A percentile compares a stretch with the other conserved stretches of the same genome.
Conservation (phyloP, 2,329 filamentous ascomycete species). For the Clonostachys solani region DNA sequence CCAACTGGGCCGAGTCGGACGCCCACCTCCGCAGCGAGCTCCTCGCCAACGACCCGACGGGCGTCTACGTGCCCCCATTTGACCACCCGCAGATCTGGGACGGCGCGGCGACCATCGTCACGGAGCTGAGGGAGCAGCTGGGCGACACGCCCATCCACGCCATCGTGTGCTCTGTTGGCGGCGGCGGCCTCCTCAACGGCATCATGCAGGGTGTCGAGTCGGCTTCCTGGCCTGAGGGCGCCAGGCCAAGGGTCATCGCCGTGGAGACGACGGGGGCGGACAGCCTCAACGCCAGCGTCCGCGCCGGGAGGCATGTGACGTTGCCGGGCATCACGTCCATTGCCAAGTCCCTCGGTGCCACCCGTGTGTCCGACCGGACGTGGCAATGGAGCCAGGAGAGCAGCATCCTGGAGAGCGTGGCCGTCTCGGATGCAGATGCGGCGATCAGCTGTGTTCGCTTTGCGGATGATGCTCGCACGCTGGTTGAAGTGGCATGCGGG, state of each 20-base stretch:
- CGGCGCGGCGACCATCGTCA: conserved; percentile 56
- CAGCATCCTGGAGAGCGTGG: conserved; percentile 25
- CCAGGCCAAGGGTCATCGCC: conserved; percentile 58
- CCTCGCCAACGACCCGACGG: conserved; percentile 42
- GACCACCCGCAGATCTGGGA: conserved; percentile 66
- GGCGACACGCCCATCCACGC: conserved; percentile 53
- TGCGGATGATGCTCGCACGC: conserved; percentile 73
- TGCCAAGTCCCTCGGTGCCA: conserved; percentile 71
- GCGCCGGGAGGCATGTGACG: conserved; percentile 52
- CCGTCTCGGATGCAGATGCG: conserved; percentile 58
- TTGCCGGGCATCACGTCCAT: conserved; percentile 70
- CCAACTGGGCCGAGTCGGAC: conserved; percentile 67
- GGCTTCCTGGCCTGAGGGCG: conserved; percentile 9
- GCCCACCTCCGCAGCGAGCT: conserved; percentile 56
- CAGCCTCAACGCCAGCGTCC: conserved; percentile 59
- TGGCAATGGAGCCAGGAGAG: conserved; percentile 55
- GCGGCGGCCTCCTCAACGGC: conserved; percentile 76
- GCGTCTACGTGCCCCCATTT: conserved; percentile 67
- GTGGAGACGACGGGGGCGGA: conserved; percentile 75
- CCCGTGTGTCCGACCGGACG: conserved; percentile 62
- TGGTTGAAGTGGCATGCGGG: conserved; percentile 84
- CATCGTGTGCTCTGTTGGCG: conserved; percentile 75
- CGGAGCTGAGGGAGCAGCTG: conserved; percentile 37
- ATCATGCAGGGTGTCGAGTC: conserved; percentile 61
- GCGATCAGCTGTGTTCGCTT: conserved; percentile 73